A percentile compares a stretch with the other conserved stretches of the same genome.
phyloP scores from a whole-genome alignment of 169 alveolate genomes.

The Theileria luwenshuni region DNA sequence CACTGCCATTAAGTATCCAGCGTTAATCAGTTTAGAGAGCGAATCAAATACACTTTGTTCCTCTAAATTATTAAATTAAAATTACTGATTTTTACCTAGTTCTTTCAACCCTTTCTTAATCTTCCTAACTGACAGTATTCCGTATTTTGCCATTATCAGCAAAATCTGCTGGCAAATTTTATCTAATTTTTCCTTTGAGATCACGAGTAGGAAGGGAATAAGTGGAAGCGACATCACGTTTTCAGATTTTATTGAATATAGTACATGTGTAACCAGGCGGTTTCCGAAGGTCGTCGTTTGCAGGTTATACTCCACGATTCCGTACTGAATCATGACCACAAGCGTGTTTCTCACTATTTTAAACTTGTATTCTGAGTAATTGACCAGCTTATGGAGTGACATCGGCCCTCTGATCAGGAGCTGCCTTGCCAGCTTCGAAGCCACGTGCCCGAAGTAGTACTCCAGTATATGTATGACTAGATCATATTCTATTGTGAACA shows the following conservation, averaged over 20 bases:
- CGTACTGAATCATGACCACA: conserved; percentile 49
- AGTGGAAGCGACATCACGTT: conserved; percentile 34
- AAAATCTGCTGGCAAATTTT: conserved; percentile 26
- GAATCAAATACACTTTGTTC: conserved; percentile 7
- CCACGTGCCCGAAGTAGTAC: conserved; percentile 49
- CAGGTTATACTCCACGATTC: conserved; percentile 44
- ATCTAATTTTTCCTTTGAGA: conserved; percentile 38
- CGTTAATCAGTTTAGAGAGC: conserved; percentile 19
- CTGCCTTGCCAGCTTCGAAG: conserved; percentile 56
- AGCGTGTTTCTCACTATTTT: conserved; percentile 46
- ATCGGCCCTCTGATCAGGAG: conserved; percentile 60
- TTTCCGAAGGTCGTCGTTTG: conserved; percentile 22
- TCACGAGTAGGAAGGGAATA: conserved; percentile 40
- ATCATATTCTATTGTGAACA: conserved; percentile 61
- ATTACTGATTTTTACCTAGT: neutral
- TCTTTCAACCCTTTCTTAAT: conserved; percentile 18
- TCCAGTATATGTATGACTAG: conserved; percentile 54
- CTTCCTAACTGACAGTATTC: conserved; percentile 45
- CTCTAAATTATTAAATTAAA: neutral
- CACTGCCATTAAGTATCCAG: conserved; percentile 21
- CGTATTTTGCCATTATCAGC: conserved; percentile 29
- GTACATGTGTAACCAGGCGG: conserved; percentile 18
- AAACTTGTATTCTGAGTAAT: conserved; percentile 35
- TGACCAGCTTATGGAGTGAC: conserved; percentile 35
- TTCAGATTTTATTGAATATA: conserved; percentile 42